A percentile compares a stretch with the other conserved stretches of the same genome.
These are phyloP conservation scores for Herpotrichia juniperi DNA, from an alignment of 2,329 filamentous ascomycete genomes.

Conservation along the genomic window DNA sequence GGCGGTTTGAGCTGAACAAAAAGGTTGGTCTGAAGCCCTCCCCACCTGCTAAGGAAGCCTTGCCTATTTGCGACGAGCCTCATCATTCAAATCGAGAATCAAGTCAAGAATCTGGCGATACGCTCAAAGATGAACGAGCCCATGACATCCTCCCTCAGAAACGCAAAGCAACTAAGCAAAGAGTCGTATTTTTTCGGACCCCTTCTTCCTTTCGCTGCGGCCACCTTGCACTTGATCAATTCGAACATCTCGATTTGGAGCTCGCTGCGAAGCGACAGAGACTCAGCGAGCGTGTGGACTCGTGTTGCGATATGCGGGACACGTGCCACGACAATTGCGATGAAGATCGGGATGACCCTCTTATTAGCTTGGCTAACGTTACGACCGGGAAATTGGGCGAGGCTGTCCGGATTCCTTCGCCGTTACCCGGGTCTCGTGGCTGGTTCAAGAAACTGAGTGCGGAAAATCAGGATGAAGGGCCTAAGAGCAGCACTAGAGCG, in stretches of 20 bases:
- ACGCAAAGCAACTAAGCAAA: slow-evolving; percentile 12
- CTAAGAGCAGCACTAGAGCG: neutral
- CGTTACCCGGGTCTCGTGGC: neutral
- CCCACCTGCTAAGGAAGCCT: neutral
- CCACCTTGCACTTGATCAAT: slow-evolving; percentile 12
- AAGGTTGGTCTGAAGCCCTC: too few relatives aligned
- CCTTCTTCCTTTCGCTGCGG: neutral
- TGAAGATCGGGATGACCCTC: neutral
- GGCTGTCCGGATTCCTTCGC: slow-evolving; percentile 1
- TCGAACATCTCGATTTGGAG: slow-evolving; percentile 13
- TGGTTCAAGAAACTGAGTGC: slow-evolving; percentile 4
- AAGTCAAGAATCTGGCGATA: neutral
- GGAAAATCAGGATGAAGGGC: neutral
- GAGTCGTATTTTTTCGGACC: neutral
- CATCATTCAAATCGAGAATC: too few relatives aligned
- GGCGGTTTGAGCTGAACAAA: too few relatives aligned
- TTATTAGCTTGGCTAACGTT: slow-evolving; percentile 3
- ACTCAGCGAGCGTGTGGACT: slow-evolving; percentile 5
- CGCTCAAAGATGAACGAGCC: neutral
- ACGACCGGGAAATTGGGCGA: slow-evolving; percentile 10
- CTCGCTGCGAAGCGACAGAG: slow-evolving; percentile 16
- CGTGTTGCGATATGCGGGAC: neutral
- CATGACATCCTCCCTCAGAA: neutral
- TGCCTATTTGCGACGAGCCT: neutral
- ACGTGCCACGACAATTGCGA: neutral